Percentiles rank a stretch among this genome's conserved stretches.
Conservation (phyloP, 2,329 filamentous ascomycete genomes). For the Fusarium sp. region DNA sequence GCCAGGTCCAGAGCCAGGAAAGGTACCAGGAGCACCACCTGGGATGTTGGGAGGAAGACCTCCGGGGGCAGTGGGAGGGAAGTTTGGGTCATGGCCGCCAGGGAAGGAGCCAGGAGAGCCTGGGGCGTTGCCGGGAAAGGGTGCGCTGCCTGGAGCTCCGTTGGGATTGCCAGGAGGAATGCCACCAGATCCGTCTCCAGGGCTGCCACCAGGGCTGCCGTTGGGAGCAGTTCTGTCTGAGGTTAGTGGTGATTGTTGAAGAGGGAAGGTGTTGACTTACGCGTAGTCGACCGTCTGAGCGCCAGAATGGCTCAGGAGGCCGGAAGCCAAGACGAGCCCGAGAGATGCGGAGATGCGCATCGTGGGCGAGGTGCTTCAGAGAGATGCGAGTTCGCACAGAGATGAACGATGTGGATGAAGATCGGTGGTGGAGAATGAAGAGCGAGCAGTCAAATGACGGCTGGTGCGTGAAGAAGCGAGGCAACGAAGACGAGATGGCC, state of each 20-base stretch:
- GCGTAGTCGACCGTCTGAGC: conserved; percentile 49
- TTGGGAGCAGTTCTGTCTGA: conserved; percentile 21
- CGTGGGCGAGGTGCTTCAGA: conserved; percentile 33
- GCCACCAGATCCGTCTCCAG: conserved; percentile 22
- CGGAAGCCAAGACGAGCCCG: conserved; percentile 51
- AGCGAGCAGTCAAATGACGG: neutral
- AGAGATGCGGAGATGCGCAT: conserved; percentile 56
- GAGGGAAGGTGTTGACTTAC: conserved; percentile 42
- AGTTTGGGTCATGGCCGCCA: conserved; percentile 13
- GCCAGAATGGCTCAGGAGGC: conserved; percentile 48
- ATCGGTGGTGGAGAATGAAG: neutral
- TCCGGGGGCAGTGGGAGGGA: conserved; percentile 21
- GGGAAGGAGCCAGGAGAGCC: conserved; percentile 34
- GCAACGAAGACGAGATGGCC: conserved; percentile 10
- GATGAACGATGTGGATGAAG: neutral
- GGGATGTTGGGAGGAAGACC: conserved; percentile 22
- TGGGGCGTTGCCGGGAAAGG: conserved; percentile 23
- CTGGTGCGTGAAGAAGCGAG: conserved; percentile 17
- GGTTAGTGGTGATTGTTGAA: conserved; percentile 19
- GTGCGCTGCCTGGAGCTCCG: conserved; percentile 22
- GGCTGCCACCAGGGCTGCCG: conserved; percentile 17
- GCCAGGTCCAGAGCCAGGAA: conserved; percentile 11
- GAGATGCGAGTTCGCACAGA: neutral
- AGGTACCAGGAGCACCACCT: conserved; percentile 15
- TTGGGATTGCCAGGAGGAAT: conserved; percentile 25